Percentiles rank a stretch among this genome's conserved stretches.
Conservation (phyloP, 1,139 yeast genomes). For the Candida pseudoviswanathii region DNA sequence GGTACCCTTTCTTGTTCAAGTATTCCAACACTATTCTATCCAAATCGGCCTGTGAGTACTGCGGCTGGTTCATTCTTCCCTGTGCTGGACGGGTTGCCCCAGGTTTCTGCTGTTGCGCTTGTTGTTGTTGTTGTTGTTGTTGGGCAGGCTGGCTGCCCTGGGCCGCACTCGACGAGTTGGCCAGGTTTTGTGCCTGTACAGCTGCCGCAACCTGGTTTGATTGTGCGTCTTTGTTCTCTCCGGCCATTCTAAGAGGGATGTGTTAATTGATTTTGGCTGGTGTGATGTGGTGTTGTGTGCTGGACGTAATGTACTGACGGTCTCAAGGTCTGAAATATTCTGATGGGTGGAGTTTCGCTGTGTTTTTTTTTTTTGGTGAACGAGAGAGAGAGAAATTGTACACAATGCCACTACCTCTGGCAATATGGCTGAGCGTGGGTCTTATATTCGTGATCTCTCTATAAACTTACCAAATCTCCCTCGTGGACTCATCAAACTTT, state of each 20-base stretch:
- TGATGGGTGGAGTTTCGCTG: neutral
- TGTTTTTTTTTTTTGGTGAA: neutral
- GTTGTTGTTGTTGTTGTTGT: slow-evolving; percentile 7
- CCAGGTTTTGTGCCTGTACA: neutral
- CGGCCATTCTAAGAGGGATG: neutral
- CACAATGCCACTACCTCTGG: neutral
- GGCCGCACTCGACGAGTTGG: neutral
- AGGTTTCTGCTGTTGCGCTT: slow-evolving; percentile 8
- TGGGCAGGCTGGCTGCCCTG: neutral
- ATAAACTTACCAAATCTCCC: slow-evolving; percentile 35
- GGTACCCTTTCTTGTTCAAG: slow-evolving; percentile 90
- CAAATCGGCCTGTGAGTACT: slow-evolving; percentile 71
- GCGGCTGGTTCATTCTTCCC: slow-evolving; percentile 30
- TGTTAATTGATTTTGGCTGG: neutral
- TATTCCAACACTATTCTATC: slow-evolving; percentile 91
- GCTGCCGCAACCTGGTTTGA: neutral
- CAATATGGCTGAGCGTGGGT: too few species aligned
- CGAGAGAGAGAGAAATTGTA: neutral
- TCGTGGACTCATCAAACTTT: slow-evolving; percentile 40
- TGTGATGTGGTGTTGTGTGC: neutral
- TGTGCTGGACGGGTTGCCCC: slow-evolving; percentile 13
- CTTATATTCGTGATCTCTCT: too few species aligned
- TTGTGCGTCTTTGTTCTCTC: neutral
- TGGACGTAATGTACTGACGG: neutral
- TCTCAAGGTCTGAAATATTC: neutral